Percentiles rank a stretch among this genome's conserved stretches.
phyloP scores from a whole-genome alignment of 2,329 filamentous ascomycete species.

The Diaporthe sp. region DNA sequence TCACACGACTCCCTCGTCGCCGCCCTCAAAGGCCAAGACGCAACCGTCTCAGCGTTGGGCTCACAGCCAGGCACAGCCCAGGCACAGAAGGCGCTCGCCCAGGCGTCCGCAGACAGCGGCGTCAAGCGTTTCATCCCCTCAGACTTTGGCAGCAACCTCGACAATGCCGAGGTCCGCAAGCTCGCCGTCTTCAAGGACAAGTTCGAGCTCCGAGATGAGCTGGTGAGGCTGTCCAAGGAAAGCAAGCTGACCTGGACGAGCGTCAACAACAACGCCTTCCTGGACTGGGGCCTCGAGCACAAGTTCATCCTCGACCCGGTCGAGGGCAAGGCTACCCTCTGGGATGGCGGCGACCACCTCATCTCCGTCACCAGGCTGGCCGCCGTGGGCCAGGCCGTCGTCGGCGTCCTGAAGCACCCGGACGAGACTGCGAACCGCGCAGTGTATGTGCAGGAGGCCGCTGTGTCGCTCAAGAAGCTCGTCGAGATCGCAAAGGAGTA shows the following conservation, averaged over 20 bases:
- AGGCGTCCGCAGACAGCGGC: slow-evolving; percentile 70
- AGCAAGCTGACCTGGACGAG: slow-evolving; percentile 67
- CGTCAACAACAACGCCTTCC: slow-evolving; percentile 68
- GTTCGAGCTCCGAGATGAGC: slow-evolving; percentile 55
- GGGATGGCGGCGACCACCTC: slow-evolving; percentile 63
- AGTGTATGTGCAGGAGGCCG: slow-evolving; percentile 59
- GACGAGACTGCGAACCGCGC: slow-evolving; percentile 67
- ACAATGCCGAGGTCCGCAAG: slow-evolving; percentile 52
- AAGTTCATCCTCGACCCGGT: slow-evolving; percentile 61
- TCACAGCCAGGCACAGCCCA: slow-evolving; percentile 44
- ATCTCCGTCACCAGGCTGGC: slow-evolving; percentile 64
- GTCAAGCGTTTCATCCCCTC: slow-evolving; percentile 73
- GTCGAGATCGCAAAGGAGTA: slow-evolving; percentile 29
- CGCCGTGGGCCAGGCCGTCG: slow-evolving; percentile 62
- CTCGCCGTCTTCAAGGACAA: slow-evolving; percentile 70
- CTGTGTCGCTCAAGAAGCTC: slow-evolving; percentile 33
- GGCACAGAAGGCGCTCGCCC: slow-evolving; percentile 65
- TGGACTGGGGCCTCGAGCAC: slow-evolving; percentile 67
- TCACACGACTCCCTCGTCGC: slow-evolving; percentile 54
- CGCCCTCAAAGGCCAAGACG: slow-evolving; percentile 71
- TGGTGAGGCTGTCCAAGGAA: slow-evolving; percentile 57
- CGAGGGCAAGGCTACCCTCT: slow-evolving; percentile 57
- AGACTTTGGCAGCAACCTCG: slow-evolving; percentile 64
- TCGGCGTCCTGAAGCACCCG: slow-evolving; percentile 62
- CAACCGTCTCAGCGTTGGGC: slow-evolving; percentile 65